Conservation (phyloP, 495 filamentous ascomycete genomes). For the Thermothielavioides terrestris region DNA sequence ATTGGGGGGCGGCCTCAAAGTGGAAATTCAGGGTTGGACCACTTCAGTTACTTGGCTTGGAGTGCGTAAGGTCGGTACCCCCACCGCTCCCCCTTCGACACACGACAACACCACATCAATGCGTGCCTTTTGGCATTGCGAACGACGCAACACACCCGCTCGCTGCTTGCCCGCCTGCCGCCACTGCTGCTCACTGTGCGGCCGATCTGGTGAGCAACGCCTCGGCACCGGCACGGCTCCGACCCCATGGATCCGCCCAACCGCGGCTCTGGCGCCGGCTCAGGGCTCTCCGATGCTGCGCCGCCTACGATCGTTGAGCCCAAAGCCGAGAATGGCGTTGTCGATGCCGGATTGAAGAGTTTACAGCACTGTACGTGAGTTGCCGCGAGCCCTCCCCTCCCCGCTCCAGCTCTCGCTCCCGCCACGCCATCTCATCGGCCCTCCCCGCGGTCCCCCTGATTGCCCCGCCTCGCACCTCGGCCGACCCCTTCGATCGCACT, state of each 20-base stretch:
- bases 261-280: conserved; percentile 25
- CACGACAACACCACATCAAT: not conserved
- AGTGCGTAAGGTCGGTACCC: too few relatives aligned
- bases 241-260: conserved; percentile 19
- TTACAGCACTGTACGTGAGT: conserved; percentile 63
- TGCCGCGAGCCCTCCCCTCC: not conserved
- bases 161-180: not conserved
- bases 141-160: not conserved
- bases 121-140: not conserved
- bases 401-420: too few relatives aligned
- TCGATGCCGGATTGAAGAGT: conserved; percentile 66
- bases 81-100: too few relatives aligned
- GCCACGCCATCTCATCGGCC: not conserved
- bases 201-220: not conserved
- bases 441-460: not conserved
- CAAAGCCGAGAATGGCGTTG: conserved; percentile 28
- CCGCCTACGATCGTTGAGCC: conserved; percentile 9
- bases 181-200: not conserved
- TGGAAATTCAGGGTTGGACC: too few relatives aligned
- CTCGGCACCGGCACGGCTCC: conserved; percentile 5
- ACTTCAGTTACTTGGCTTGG: too few relatives aligned
- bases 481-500: too few relatives aligned
- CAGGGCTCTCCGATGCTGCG: conserved; percentile 17
- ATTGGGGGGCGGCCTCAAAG: not conserved
- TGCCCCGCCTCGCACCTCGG: not conserved